Evolutionary conservation across 2,329 filamentous ascomycete species (phyloP), one percentile per base, ranked within the genome.

Genomic region (Dactylonectria macrodidyma): DNA sequence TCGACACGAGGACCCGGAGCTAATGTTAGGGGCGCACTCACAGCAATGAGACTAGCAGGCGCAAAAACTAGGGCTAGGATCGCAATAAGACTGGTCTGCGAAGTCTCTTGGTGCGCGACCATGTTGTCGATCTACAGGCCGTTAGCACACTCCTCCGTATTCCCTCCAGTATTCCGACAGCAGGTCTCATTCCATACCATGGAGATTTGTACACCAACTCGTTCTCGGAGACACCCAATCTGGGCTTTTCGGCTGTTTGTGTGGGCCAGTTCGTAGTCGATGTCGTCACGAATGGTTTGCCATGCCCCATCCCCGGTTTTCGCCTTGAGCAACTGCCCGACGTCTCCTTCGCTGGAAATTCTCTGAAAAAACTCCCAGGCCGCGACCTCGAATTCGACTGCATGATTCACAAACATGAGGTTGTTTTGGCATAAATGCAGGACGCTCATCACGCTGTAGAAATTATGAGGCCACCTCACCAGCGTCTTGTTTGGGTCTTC

Each of bases 61-160:
- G 56, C 56, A 9, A 59, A 59, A 19, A 59, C 33, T 14, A 59
- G 48, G 3, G 56, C 56, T 8, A 59, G 22, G 12, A 59, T 19
- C 22, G 56, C 56, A 46, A 59, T 59, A 6, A 59, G 22, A 6
- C 46, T 59, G 6, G 56, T 59, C 34, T 59, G 41, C 9, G 56
- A 59, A 19, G 41, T 59, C 11, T 59, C 56, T 16, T 59, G 41
- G 22, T 59, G 56, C 3, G 56, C 26, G 22, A 47, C 44, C 56
- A 59, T 34, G 26, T 59, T 59, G 26, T 47, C 44, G 26, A 59
- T 48, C 56, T 48, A 19, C 2, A 34, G 1, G 26, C 2, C 33
- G n/a, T 52, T 11, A 52, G 50, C 8, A 34, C 16, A 3, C 16
- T 9, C 5, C 3, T 1, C 6, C 11, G n/a, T 11, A 1, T 16